These are phyloP conservation scores for Talaromyces marneffei DNA, from an alignment of 2,329 filamentous ascomycete species.

Conservation along the genomic window DNA sequence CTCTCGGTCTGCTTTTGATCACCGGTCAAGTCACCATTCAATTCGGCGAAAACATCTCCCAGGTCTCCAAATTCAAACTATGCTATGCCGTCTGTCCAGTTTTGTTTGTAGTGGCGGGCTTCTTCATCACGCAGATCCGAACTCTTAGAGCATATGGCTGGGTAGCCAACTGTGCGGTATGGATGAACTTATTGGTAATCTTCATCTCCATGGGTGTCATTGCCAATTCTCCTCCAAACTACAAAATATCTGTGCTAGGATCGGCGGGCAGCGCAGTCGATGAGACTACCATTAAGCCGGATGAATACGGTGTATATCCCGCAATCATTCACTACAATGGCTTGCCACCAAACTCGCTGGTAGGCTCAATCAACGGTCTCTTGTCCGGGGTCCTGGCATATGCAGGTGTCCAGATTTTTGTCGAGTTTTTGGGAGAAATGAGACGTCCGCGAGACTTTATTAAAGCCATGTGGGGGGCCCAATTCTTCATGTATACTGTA, in stretches of 20 bases:
- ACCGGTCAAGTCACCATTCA: constrained; percentile 40
- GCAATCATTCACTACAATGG: constrained; percentile 38
- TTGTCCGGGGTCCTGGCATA: constrained; percentile 54
- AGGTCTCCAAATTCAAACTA: constrained; percentile 46
- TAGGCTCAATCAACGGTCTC: constrained; percentile 47
- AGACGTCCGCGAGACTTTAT: constrained; percentile 45
- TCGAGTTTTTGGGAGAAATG: constrained; percentile 54
- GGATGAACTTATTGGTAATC: constrained; percentile 51
- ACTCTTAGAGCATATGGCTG: constrained; percentile 51
- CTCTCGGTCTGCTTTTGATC: constrained; percentile 38
- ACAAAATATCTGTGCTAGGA: constrained; percentile 25
- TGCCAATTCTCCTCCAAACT: constrained; percentile 48
- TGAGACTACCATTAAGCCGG: constrained; percentile 21
- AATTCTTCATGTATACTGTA: constrained; percentile 44
- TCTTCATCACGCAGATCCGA: constrained; percentile 51
- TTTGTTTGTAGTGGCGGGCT: constrained; percentile 47
- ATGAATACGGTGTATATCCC: constrained; percentile 26
- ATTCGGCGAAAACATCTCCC: constrained; percentile 51
- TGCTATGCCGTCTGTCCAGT: constrained; percentile 52
- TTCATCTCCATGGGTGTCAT: constrained; percentile 53
- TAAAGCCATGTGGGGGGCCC: constrained; percentile 42
- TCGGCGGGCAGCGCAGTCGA: constrained; percentile 25
- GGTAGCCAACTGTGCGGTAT: constrained; percentile 52
- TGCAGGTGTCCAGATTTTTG: constrained; percentile 54
- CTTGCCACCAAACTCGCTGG: constrained; percentile 37